Conservation (phyloP, 148 eudicot genomes). For the Nepenthes mirabilis region DNA sequence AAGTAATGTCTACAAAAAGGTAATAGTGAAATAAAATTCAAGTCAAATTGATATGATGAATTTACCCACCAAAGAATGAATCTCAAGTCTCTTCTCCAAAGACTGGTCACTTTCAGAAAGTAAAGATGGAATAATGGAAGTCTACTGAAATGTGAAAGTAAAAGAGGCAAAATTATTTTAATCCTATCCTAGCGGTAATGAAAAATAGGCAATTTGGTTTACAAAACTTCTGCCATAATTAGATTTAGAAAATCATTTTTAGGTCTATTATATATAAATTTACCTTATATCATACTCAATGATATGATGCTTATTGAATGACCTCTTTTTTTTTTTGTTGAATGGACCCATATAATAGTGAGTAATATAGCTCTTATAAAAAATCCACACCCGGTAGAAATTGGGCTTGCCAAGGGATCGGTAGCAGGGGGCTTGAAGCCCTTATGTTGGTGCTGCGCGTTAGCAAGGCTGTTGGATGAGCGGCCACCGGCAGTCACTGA, state of each 20-base stretch:
- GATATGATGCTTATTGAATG: too few relatives aligned
- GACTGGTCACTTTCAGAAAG: constrained; percentile 27
- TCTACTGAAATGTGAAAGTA: constrained; percentile 24
- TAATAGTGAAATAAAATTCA: background rate
- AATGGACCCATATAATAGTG: too few relatives aligned
- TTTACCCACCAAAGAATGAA: constrained; percentile 13
- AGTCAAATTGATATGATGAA: background rate
- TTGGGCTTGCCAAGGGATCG: constrained; percentile 24
- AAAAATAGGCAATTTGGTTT: too few relatives aligned
- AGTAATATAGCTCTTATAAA: too few relatives aligned
- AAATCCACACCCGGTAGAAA: constrained; percentile 33
- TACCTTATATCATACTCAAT: constrained; percentile 4
- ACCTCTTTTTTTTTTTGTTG: too few relatives aligned
- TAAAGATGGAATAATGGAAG: constrained; percentile 15
- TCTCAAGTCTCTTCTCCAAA: constrained; percentile 5
- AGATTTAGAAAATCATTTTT: constrained; percentile 9
- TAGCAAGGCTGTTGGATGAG: constrained; percentile 21
- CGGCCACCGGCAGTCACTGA: constrained; percentile 27
- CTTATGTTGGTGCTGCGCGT: constrained; percentile 32
- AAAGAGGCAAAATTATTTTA: constrained; percentile 8
- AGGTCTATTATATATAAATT: too few relatives aligned
- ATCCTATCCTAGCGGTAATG: too few relatives aligned
- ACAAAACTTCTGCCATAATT: background rate
- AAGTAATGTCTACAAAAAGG: background rate
- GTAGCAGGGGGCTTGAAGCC: constrained; percentile 26